A percentile compares a stretch with the other conserved stretches of the same genome.
phyloP scores from a whole-genome alignment of 495 filamentous ascomycete species.

The Emericellopsis terricola region DNA sequence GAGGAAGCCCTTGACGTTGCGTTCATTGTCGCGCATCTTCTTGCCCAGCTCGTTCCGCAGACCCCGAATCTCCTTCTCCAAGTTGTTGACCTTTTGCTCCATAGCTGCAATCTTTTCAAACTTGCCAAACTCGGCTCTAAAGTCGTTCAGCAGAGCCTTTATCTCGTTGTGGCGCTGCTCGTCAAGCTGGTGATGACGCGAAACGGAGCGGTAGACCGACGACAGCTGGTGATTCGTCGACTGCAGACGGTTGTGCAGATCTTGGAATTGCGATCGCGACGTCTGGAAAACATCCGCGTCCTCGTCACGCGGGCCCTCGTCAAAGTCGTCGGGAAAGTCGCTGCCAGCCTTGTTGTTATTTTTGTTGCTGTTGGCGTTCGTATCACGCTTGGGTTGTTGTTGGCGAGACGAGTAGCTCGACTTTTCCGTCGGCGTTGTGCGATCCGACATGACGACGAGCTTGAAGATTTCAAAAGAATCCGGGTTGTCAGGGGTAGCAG shows the following conservation, averaged over 20 bases:
- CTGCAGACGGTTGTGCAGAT: constrained; percentile 69
- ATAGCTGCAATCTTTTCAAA: constrained; percentile 17
- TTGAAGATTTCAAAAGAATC: constrained; percentile 93
- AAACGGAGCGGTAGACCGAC: constrained; percentile 47
- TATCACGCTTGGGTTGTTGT: constrained; percentile 4
- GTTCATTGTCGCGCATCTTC: constrained; percentile 50
- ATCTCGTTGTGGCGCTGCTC: constrained; percentile 43
- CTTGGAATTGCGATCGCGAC: constrained; percentile 51
- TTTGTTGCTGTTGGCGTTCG: constrained; percentile 5
- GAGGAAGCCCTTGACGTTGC: constrained; percentile 52
- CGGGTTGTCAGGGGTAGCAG: constrained; percentile 73
- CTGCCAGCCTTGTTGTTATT: constrained; percentile 6
- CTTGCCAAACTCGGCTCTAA: constrained; percentile 22
- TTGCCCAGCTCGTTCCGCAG: constrained; percentile 24
- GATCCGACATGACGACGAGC: constrained; percentile 46
- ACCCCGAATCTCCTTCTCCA: constrained; percentile 50
- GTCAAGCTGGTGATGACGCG: constrained; percentile 25
- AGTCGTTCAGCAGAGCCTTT: constrained; percentile 17
- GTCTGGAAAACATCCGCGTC: constrained; percentile 28
- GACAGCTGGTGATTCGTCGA: constrained; percentile 52
- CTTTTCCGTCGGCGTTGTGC: constrained; percentile 12
- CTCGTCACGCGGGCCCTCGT: constrained; percentile 24
- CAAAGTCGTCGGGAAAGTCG: constrained; percentile 17
- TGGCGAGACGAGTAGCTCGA: constrained; percentile 10
- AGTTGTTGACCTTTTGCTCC: constrained; percentile 34